Conservation (phyloP, 805 yeast species). For the Teunomyces pallodes region DNA sequence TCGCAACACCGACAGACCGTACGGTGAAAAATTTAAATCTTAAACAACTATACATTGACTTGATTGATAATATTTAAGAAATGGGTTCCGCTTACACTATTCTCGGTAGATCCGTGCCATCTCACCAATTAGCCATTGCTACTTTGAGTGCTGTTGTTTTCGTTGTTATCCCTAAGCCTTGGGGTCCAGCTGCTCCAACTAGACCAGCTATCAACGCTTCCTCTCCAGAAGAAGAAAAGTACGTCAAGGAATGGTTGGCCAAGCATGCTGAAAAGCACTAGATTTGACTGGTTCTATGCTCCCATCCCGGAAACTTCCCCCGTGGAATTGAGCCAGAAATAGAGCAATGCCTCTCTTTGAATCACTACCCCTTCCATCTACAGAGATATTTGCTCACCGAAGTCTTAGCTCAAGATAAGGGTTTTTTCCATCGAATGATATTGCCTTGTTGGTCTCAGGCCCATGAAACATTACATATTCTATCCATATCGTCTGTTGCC, state of each 20-base stretch:
- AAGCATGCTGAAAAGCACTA: conserved; percentile 36
- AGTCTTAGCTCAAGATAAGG: no score
- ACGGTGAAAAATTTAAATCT: conserved; percentile 3
- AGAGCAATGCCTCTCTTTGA: not conserved
- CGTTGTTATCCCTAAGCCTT: conserved; percentile 70
- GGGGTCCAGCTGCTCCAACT: conserved; percentile 58
- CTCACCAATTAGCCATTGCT: conserved; percentile 80
- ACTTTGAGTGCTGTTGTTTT: conserved; percentile 71
- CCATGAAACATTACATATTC: conserved; percentile 1
- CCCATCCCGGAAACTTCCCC: not conserved
- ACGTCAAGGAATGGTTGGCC: conserved; percentile 67
- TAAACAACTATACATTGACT: not conserved
- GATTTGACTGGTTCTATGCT: not conserved
- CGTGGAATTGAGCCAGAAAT: not conserved
- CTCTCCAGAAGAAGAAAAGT: conserved; percentile 86
- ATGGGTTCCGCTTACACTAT: conserved; percentile 88
- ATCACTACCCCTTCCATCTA: not conserved
- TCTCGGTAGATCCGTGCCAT: conserved; percentile 78
- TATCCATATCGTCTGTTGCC: not conserved
- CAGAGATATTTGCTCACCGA: no score
- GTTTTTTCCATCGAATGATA: not conserved
- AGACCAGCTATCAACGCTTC: conserved; percentile 71
- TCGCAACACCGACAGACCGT: not conserved
- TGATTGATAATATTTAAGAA: conserved; percentile 9
- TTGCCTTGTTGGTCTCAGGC: not conserved